Conservation (phyloP, 2,329 filamentous ascomycete species). For the Zelopaecilomyces penicillatus region DNA sequence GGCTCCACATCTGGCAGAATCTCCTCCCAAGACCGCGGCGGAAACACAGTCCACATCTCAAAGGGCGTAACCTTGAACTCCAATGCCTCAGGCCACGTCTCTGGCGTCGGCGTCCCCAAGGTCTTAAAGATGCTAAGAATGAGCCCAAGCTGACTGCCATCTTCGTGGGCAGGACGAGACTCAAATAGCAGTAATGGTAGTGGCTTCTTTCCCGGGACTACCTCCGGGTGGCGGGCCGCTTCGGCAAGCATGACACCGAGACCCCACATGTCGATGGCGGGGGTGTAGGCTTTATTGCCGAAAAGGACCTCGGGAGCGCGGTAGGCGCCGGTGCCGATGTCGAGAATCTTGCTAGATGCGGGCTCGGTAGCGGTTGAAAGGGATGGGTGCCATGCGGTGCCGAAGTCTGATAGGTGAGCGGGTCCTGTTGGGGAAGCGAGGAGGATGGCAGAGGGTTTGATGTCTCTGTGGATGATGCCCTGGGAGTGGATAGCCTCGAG, state of each 20-base stretch:
- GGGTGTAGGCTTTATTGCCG: slow-evolving; percentile 64
- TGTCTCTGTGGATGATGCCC: slow-evolving; percentile 82
- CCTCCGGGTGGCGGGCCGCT: slow-evolving; percentile 40
- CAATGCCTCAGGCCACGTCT: slow-evolving; percentile 73
- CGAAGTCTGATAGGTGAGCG: slow-evolving; percentile 82
- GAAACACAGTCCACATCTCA: slow-evolving; percentile 77
- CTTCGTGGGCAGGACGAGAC: slow-evolving; percentile 60
- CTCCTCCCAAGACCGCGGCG: slow-evolving; percentile 56
- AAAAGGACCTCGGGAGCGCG: slow-evolving; percentile 86
- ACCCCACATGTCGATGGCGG: slow-evolving; percentile 80
- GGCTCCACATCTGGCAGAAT: slow-evolving; percentile 55
- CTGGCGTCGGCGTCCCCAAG: slow-evolving; percentile 73
- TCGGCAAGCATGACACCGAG: slow-evolving; percentile 79
- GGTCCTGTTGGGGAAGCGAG: slow-evolving; percentile 59
- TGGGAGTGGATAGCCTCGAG: slow-evolving; percentile 62
- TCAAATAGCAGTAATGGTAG: slow-evolving; percentile 63
- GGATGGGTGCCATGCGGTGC: slow-evolving; percentile 72
- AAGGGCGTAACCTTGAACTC: slow-evolving; percentile 69
- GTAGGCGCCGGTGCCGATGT: slow-evolving; percentile 89
- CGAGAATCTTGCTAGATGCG: slow-evolving; percentile 67
- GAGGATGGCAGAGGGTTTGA: slow-evolving; percentile 88
- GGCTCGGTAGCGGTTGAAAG: slow-evolving; percentile 55
- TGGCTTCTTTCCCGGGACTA: too few relatives aligned
- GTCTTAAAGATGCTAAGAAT: slow-evolving; percentile 91
- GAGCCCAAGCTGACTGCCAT: slow-evolving; percentile 85